Conservation (phyloP, 169 alveolate genomes). For the Plasmodium adleri region DNA sequence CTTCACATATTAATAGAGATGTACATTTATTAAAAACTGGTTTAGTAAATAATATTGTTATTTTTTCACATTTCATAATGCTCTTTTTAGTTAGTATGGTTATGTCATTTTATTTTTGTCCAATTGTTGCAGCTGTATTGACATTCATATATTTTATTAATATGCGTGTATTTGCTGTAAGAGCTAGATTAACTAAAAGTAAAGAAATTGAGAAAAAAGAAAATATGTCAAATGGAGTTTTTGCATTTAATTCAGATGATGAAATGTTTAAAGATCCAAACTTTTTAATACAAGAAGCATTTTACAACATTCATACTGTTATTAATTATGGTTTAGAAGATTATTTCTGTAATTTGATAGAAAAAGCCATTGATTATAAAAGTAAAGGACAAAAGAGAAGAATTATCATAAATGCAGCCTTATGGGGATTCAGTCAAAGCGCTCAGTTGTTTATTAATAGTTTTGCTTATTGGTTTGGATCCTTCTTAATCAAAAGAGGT, state of each 20-base stretch:
- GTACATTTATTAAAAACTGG: conserved; percentile 75
- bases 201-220: conserved; percentile 22
- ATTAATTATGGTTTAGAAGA: conserved; percentile 67
- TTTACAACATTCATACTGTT: conserved; percentile 59
- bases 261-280: conserved; percentile 62
- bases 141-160: conserved; percentile 35
- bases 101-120: conserved; percentile 73
- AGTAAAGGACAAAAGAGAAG: conserved; percentile 23
- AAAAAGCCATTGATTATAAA: conserved; percentile 40
- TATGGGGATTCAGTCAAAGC: conserved; percentile 75
- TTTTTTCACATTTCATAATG: conserved; percentile 60
- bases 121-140: conserved; percentile 57
- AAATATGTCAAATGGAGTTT: neutral
- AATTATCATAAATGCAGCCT: conserved; percentile 23
- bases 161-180: conserved; percentile 40
- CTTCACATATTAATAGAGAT: conserved; percentile 59
- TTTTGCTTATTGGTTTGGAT: conserved; percentile 76
- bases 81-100: conserved; percentile 46
- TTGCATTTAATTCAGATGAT: conserved; percentile 42
- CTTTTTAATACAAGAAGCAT: conserved; percentile 69
- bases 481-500: conserved; percentile 37
- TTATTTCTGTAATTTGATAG: conserved; percentile 44
- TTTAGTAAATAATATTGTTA: conserved; percentile 69
- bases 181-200: conserved; percentile 20
- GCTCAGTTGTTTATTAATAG: conserved; percentile 56